phyloP scores from a whole-genome alignment of 2,329 filamentous ascomycete genomes.

The Achaetomium macrosporum region DNA sequence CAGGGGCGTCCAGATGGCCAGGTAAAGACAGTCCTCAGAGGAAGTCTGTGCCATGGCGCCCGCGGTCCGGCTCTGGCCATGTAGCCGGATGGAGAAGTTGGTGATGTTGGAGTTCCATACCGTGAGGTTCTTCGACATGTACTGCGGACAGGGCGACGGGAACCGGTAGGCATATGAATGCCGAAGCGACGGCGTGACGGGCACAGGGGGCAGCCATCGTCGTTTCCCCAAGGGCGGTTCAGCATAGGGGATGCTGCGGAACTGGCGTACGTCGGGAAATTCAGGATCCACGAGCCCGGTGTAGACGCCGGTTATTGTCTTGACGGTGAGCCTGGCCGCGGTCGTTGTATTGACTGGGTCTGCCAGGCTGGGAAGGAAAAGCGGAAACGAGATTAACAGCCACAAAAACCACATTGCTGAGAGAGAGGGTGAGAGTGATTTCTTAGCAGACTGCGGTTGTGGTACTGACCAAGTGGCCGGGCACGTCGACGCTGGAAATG shows the following conservation, averaged over 20 bases:
- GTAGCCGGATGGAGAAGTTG: constrained; percentile 29
- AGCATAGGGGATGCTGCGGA: constrained; percentile 34
- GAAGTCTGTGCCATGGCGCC: constrained; percentile 24
- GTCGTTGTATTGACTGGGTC: background rate
- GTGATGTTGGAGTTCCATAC: constrained; percentile 28
- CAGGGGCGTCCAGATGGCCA: constrained; percentile 39
- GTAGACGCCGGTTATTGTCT: constrained; percentile 30
- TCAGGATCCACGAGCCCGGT: constrained; percentile 31
- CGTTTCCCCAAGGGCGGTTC: constrained; percentile 29
- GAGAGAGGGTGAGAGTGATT: too few relatives aligned
- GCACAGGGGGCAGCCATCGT: constrained; percentile 22
- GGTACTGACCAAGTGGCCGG: too few relatives aligned
- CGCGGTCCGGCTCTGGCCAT: constrained; percentile 27
- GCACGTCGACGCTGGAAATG: too few relatives aligned
- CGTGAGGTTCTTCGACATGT: constrained; percentile 23
- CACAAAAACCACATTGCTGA: background rate
- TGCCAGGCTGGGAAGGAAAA: background rate
- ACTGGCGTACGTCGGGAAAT: constrained; percentile 33
- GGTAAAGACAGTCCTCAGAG: constrained; percentile 38
- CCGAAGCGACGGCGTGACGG: constrained; percentile 16
- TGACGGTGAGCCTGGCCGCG: constrained; percentile 11
- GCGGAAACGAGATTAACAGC: background rate
- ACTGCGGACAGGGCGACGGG: constrained; percentile 26
- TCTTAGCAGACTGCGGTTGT: too few relatives aligned
- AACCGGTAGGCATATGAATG: constrained; percentile 21